phyloP scores from a whole-genome alignment of 352 stramenopile species.

The Pythium oligandrum region DNA sequence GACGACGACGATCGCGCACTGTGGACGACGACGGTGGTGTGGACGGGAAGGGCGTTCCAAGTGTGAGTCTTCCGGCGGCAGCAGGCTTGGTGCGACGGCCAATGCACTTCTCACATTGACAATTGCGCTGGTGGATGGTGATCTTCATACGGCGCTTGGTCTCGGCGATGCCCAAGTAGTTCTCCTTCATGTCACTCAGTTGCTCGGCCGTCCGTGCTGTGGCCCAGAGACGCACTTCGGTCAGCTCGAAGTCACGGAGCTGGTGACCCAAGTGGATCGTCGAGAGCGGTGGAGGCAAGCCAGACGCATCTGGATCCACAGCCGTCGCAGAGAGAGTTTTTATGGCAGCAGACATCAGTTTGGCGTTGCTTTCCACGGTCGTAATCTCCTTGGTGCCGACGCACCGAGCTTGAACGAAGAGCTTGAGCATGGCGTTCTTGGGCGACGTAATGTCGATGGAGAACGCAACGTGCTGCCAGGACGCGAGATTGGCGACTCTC shows the following conservation, averaged over 20 bases:
- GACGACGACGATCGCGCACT: conserved; percentile 33
- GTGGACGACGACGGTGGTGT: conserved; percentile 32
- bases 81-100: conserved; percentile 41
- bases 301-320: background rate
- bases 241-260: conserved; percentile 60
- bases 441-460: conserved; percentile 51
- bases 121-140: conserved; percentile 79
- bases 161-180: conserved; percentile 81
- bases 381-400: conserved; percentile 43
- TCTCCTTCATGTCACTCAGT: conserved; percentile 81
- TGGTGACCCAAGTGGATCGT: conserved; percentile 40
- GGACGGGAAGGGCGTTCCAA: conserved; percentile 28
- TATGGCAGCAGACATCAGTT: conserved; percentile 5
- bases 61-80: no score
- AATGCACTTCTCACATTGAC: conserved; percentile 73
- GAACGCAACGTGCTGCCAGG: conserved; percentile 73
- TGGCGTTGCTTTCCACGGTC: conserved; percentile 29
- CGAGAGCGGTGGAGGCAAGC: conserved; percentile 26
- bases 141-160: conserved; percentile 83
- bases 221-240: conserved; percentile 77
- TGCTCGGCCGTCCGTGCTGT: conserved; percentile 65
- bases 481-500: conserved; percentile 27
- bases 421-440: conserved; percentile 40
- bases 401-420: conserved; percentile 56
- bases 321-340: conserved; percentile 5